phyloP scores from a whole-genome alignment of 352 stramenopile species.

The Globisporangium cylindrosporum region DNA sequence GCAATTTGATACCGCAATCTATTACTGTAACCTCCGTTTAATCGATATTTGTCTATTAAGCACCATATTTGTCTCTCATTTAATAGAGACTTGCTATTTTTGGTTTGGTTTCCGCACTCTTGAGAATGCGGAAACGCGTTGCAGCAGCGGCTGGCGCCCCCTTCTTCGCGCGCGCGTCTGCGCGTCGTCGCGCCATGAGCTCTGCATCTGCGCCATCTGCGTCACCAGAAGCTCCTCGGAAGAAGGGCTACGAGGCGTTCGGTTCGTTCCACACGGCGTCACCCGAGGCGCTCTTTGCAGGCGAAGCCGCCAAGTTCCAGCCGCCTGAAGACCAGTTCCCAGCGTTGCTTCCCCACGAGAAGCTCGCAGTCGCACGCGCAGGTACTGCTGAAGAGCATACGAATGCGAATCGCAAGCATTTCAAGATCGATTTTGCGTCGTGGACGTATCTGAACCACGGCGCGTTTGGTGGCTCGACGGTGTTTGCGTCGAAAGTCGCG shows the following conservation, averaged over 20 bases:
- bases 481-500: constrained; percentile 62
- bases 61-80: no score
- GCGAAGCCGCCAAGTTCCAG: constrained; percentile 10
- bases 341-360: constrained; percentile 8
- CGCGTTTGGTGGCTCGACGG: constrained; percentile 86
- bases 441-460: constrained; percentile 96
- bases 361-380: background rate
- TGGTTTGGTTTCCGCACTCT: no score
- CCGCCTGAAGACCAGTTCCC: constrained; percentile 22
- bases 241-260: constrained; percentile 57
- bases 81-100: no score
- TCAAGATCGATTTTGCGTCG: constrained; percentile 44
- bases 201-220: background rate
- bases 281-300: constrained; percentile 48
- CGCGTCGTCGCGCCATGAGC: constrained; percentile 1
- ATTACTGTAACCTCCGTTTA: no score
- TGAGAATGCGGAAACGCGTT: background rate
- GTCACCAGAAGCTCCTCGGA: background rate
- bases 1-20: no score
- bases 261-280: constrained; percentile 78
- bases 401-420: constrained; percentile 34
- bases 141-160: background rate
- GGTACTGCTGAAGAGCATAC: background rate
- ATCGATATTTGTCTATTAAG: no score
- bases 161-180: background rate